A percentile compares a stretch with the other conserved stretches of the same genome.
These are phyloP conservation scores for Colletotrichum sp. DNA, from an alignment of 2,329 filamentous ascomycete species.

Conservation along the genomic window DNA sequence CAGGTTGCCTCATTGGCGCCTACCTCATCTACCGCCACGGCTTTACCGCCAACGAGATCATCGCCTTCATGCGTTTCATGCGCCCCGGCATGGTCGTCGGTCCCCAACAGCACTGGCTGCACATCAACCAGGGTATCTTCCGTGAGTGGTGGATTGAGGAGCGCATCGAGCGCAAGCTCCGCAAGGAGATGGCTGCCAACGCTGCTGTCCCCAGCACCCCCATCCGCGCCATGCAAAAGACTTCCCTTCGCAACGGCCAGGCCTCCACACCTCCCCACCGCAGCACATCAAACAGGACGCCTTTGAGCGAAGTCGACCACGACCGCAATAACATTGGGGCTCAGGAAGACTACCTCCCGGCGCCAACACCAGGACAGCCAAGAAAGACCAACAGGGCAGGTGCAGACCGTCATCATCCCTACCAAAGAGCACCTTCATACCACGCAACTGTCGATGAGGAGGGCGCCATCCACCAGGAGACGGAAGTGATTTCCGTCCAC, in stretches of 20 bases:
- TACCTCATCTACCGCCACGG: slow-evolving; percentile 98
- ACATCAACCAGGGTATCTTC: slow-evolving; percentile 95
- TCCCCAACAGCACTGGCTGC: slow-evolving; percentile 98
- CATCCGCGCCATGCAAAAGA: slow-evolving; percentile 66
- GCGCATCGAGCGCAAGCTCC: slow-evolving; percentile 73
- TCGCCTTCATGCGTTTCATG: slow-evolving; percentile 99
- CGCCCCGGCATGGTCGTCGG: slow-evolving; percentile 98
- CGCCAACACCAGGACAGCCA: slow-evolving; percentile 93
- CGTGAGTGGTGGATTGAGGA: slow-evolving; percentile 98
- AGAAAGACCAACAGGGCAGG: slow-evolving; percentile 85
- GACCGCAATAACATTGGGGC: slow-evolving; percentile 72
- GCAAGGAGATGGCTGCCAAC: slow-evolving; percentile 61
- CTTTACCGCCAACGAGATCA: slow-evolving; percentile 96
- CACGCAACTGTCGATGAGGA: slow-evolving; percentile 52
- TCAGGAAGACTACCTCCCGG: slow-evolving; percentile 92
- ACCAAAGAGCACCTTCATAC: slow-evolving; percentile 62
- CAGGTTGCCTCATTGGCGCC: slow-evolving; percentile 94
- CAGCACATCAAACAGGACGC: slow-evolving; percentile 75
- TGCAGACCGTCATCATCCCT: slow-evolving; percentile 77
- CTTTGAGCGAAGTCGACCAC: slow-evolving; percentile 91
- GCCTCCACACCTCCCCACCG: slow-evolving; percentile 84
- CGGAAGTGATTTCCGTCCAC: slow-evolving; percentile 66
- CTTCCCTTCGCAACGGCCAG: slow-evolving; percentile 64
- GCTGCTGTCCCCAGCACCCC: slow-evolving; percentile 63
- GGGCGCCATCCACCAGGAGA: slow-evolving; percentile 60